Conservation (phyloP, 2,329 filamentous ascomycete genomes). For the Aspergillus thermomutatus region DNA sequence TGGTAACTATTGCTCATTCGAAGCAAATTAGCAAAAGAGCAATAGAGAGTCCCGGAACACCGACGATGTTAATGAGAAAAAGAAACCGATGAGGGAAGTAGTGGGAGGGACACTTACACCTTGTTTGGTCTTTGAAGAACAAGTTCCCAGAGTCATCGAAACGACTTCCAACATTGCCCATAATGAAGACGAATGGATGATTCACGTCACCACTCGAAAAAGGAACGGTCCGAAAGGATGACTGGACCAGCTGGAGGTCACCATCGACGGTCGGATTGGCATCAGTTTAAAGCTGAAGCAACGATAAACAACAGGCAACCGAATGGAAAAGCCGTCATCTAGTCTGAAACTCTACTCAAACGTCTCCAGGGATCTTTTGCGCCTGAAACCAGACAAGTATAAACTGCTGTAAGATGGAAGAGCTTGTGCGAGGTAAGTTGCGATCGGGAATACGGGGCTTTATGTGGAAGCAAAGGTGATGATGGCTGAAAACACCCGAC, state of each 20-base stretch:
- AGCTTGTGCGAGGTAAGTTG: neutral
- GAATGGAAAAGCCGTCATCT: conserved; percentile 24
- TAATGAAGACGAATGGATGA: conserved; percentile 47
- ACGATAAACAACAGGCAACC: conserved; percentile 7
- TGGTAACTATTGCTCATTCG: conserved; percentile 61
- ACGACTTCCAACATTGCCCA: conserved; percentile 91
- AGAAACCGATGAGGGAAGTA: neutral
- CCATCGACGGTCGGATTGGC: conserved; percentile 32
- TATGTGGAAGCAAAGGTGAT: neutral
- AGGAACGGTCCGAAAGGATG: conserved; percentile 23
- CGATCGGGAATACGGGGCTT: neutral
- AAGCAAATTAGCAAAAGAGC: neutral
- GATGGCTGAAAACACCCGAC: neutral
- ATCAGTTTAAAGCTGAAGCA: conserved; percentile 12
- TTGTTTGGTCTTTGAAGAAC: conserved; percentile 85
- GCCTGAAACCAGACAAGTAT: neutral
- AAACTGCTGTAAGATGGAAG: neutral
- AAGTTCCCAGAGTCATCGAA: conserved; percentile 75
- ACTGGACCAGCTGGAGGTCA: conserved; percentile 25
- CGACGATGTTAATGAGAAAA: neutral
- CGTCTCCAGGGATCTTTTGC: neutral
- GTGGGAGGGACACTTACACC: conserved; percentile 58
- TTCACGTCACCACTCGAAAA: conserved; percentile 26
- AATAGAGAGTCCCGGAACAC: neutral
- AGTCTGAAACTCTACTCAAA: conserved; percentile 4